Evolutionary conservation across 2,329 filamentous ascomycete genomes (phyloP), one percentile per base, ranked within the genome.

Genomic region (Bipolaris bicolor): DNA sequence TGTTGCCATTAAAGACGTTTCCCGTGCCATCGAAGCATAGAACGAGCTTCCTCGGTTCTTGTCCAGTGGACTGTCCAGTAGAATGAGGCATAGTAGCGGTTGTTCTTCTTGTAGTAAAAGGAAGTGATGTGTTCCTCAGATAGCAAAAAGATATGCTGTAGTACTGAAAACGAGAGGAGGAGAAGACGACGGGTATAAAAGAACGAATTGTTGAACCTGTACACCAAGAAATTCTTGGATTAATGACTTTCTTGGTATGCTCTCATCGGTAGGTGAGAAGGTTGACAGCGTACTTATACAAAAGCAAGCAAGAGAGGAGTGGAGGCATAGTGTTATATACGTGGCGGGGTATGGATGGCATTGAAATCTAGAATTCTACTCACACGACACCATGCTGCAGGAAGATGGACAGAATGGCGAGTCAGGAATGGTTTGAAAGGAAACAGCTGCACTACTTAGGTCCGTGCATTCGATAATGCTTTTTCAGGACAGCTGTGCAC

Each of bases 1-100:
- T 54, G 31, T 65, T 59, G 0, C 63, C 64, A 2, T 45, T 20
- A 29, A 67, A 68, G 33, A 45, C 45, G 26, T 68, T 68, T 13
- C 64, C 64, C 7, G 65, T 68, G n/a, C 65, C 65, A 49, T 68
- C 65, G 41, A 68, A 68, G 47, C 65, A 68, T 3, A 68, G 53
- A 13, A 68, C 50, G 5, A 64, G 55, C 11, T 50, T 50, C 39
- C 43, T 51, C 18, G 37, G 48, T 13, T 29, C 9, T 10, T 50
- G n/a, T 9, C 41, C 37, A 20, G 20, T 20, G 20, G 20, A 20
- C 20, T 20, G 20, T 7, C 7, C 24, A 34, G 26, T 10, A 2
- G 24, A 22, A n/a, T 50, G 48, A 11, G 48, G 26, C 48, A 49
- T 49, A 15, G 24, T 50, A n/a, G 37, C 15, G 7, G 29, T 31